A percentile compares a stretch with the other conserved stretches of the same genome.
phyloP scores from a whole-genome alignment of 805 yeast species.

The Starmera dryadoides region DNA sequence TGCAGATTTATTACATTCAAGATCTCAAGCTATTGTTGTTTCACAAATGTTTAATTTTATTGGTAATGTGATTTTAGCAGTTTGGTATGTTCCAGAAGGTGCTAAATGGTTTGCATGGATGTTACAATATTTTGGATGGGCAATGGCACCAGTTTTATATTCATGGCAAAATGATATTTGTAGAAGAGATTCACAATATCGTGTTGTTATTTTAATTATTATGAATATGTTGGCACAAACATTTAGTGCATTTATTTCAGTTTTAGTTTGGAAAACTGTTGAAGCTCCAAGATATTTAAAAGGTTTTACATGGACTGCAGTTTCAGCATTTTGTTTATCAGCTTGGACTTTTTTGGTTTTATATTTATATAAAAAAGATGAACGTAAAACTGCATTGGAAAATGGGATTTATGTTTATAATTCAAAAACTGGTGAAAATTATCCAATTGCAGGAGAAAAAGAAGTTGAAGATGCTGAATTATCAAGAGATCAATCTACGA shows the following conservation, averaged over 20 bases:
- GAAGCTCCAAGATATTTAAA: constrained; percentile 50
- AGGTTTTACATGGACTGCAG: constrained; percentile 34
- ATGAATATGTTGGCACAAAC: constrained; percentile 48
- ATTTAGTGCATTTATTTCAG: constrained; percentile 46
- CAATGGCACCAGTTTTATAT: constrained; percentile 53
- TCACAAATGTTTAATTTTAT: constrained; percentile 46
- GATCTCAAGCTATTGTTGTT: constrained; percentile 47
- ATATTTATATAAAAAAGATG: constrained; percentile 32
- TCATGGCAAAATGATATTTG: constrained; percentile 55
- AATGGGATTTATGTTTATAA: constrained; percentile 24
- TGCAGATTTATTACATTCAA: constrained; percentile 41
- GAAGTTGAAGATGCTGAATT: neutral
- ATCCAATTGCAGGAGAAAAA: neutral
- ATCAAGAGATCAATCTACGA: neutral
- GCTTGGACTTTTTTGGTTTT: constrained; percentile 22
- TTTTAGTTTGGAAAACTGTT: constrained; percentile 27
- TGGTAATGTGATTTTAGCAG: constrained; percentile 45
- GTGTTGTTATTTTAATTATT: constrained; percentile 44
- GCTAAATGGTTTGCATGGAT: constrained; percentile 58
- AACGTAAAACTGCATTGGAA: constrained; percentile 25
- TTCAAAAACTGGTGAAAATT: neutral
- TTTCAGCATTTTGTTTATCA: constrained; percentile 12
- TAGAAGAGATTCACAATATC: constrained; percentile 42
- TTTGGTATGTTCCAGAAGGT: constrained; percentile 45
- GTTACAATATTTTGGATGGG: constrained; percentile 50